These are phyloP conservation scores for Chlamydomonas asymmetrica DNA, from an alignment of 139 green algal species.

Conservation along the genomic window DNA sequence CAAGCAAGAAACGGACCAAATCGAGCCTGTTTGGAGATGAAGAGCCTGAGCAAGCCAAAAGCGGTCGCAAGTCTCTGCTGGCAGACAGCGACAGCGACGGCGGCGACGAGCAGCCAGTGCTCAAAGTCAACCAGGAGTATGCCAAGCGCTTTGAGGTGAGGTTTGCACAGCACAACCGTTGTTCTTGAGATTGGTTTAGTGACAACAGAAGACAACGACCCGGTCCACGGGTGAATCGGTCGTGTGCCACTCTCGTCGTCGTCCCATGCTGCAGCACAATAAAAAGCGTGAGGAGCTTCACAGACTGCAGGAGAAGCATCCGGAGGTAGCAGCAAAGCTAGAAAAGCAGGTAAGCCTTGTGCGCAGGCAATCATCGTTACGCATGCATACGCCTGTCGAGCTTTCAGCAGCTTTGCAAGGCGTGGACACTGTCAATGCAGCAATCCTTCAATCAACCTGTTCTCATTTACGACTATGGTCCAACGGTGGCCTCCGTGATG, in stretches of 20 bases:
- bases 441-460: background rate
- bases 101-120: constrained; percentile 2
- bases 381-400: too few species aligned
- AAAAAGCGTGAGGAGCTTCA: constrained; percentile 82
- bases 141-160: constrained; percentile 77
- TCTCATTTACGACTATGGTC: background rate
- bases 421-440: background rate
- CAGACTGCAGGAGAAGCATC: constrained; percentile 77
- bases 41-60: background rate
- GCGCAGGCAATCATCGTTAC: too few species aligned
- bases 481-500: too few species aligned
- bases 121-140: constrained; percentile 74
- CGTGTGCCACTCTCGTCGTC: background rate
- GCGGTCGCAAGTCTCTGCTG: background rate
- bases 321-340: constrained; percentile 62
- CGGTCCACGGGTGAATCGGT: background rate
- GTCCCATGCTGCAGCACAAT: constrained; percentile 72
- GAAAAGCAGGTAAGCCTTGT: constrained; percentile 22
- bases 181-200: too few species aligned
- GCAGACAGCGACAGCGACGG: too few species aligned
- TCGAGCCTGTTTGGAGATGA: constrained; percentile 66
- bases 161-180: too few species aligned
- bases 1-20: constrained; percentile 4
- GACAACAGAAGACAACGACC: background rate
- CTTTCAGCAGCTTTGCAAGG: too few species aligned